Conservation (phyloP, 345 rosid species). For the Leavenworthia alabamica region DNA sequence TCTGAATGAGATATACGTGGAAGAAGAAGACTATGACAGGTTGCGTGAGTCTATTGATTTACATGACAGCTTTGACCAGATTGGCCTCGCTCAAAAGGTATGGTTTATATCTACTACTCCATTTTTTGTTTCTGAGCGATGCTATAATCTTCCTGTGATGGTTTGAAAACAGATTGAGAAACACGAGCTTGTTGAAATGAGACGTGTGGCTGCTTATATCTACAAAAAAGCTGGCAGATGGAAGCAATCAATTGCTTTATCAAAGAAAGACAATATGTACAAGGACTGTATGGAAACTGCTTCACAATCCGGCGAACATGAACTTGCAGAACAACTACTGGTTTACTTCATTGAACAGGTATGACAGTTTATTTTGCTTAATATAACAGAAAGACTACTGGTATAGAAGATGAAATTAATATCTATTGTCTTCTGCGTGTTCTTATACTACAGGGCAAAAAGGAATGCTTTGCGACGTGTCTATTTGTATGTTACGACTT, state of each 20-base stretch:
- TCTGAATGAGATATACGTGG: conserved; percentile 79
- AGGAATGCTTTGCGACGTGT: conserved; percentile 91
- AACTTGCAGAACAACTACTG: conserved; percentile 92
- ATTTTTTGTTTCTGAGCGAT: neutral
- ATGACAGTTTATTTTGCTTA: neutral
- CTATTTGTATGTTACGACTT: conserved; percentile 92
- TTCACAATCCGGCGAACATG: conserved; percentile 94
- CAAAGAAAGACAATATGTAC: conserved; percentile 86
- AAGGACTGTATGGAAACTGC: conserved; percentile 99
- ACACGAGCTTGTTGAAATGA: conserved; percentile 97
- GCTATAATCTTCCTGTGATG: conserved; percentile 13
- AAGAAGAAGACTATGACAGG: conserved; percentile 94
- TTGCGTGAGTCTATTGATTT: conserved; percentile 86
- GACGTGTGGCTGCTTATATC: conserved; percentile 98
- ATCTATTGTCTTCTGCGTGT: neutral
- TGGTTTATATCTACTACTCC: neutral
- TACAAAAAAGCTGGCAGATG: conserved; percentile 98
- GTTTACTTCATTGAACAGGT: conserved; percentile 96
- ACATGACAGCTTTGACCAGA: conserved; percentile 89
- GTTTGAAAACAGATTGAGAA: conserved; percentile 75
- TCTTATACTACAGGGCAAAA: conserved; percentile 55
- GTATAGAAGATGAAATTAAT: neutral
- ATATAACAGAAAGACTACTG: neutral
- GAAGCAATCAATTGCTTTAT: conserved; percentile 96
- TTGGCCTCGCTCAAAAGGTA: conserved; percentile 92